Conservation (phyloP, 2,329 filamentous ascomycete genomes). For the Huntiella bhutanensis region DNA sequence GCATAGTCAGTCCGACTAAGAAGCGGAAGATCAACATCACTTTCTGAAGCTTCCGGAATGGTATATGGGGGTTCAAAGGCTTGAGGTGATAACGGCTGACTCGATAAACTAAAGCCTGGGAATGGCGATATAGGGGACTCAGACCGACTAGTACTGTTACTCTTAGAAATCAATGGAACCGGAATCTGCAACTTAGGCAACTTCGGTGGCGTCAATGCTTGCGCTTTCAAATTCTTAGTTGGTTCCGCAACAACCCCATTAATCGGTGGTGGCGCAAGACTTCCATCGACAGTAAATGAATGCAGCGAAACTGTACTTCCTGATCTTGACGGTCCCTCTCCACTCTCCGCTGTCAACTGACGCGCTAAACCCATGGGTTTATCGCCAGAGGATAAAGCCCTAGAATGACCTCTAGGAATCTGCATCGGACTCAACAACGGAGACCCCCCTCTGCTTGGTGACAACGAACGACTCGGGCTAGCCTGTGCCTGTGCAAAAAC, state of each 20-base stretch:
- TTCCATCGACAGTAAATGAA: conserved; percentile 19
- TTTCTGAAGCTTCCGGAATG: background rate
- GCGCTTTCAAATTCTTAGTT: background rate
- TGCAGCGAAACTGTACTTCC: conserved; percentile 12
- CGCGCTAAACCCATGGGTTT: background rate
- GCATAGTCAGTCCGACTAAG: background rate
- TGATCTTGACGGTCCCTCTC: conserved; percentile 6
- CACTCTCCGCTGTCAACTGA: conserved; percentile 1
- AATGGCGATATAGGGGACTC: conserved; percentile 27
- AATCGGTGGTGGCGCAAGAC: conserved; percentile 23
- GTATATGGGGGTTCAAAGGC: conserved; percentile 2
- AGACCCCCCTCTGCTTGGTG: background rate
- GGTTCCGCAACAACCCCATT: conserved; percentile 3
- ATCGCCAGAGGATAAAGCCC: conserved; percentile 30
- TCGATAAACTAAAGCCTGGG: conserved; percentile 24
- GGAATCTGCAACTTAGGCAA: conserved; percentile 20
- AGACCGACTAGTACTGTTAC: no score
- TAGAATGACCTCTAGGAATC: background rate
- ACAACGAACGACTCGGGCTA: background rate
- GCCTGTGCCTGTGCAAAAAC: conserved; percentile 1
- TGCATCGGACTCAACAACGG: background rate
- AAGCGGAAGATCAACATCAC: background rate
- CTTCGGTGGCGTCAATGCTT: conserved; percentile 1
- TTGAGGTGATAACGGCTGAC: conserved; percentile 2
- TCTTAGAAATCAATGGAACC: conserved; percentile 30